Conservation (phyloP, 139 green algal species). For the Micractinium conductrix region DNA sequence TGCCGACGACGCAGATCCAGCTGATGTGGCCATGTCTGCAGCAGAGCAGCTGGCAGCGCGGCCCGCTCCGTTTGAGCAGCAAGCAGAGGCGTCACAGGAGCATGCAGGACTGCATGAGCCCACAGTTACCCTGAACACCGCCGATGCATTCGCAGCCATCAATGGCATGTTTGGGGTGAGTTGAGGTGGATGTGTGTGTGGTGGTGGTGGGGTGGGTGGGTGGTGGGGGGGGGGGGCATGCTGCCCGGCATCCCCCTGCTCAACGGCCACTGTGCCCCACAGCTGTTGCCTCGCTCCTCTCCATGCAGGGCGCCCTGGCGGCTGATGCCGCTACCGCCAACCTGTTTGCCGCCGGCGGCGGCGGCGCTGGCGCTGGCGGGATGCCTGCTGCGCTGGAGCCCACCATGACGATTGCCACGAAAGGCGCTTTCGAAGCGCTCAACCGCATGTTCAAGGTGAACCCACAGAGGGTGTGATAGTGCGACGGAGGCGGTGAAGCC, state of each 20-base stretch:
- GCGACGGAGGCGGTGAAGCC: too few relatives aligned
- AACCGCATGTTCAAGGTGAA: slow-evolving; percentile 71
- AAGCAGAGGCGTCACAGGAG: background rate
- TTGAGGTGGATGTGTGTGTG: too few relatives aligned
- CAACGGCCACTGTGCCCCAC: background rate
- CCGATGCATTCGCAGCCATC: slow-evolving; percentile 66
- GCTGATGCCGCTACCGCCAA: background rate
- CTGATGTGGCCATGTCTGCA: background rate
- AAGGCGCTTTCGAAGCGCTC: slow-evolving; percentile 64
- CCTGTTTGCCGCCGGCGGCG: background rate
- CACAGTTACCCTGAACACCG: slow-evolving; percentile 67
- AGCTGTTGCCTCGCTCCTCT: background rate
- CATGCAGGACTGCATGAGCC: background rate
- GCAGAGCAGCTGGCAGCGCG: background rate
- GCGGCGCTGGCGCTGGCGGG: background rate
- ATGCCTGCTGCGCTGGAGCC: slow-evolving; percentile 3
- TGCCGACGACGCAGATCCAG: background rate
- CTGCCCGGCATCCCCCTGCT: background rate
- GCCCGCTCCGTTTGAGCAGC: slow-evolving; percentile 38
- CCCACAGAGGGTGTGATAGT: too few relatives aligned
- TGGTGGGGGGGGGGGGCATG: background rate
- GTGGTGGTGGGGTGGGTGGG: background rate
- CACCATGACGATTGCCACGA: slow-evolving; percentile 69
- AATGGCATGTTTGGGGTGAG: slow-evolving; percentile 68
- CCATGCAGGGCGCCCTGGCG: background rate